phyloP scores from a whole-genome alignment of 2,329 filamentous ascomycete species.

The Tetracladium maxilliforme region DNA sequence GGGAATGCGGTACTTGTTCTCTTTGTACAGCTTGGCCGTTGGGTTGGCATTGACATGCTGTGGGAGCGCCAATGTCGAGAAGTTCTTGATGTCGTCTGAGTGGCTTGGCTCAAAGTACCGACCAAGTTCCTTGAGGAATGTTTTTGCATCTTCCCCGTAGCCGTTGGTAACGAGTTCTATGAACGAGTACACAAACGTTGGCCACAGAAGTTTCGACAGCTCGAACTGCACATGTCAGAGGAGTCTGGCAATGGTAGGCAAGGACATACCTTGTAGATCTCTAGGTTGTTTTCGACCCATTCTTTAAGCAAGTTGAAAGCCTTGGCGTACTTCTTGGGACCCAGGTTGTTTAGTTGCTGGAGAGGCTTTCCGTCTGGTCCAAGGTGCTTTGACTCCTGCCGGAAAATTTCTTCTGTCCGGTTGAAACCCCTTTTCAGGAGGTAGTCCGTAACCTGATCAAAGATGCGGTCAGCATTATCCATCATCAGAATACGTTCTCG shows the following conservation, averaged over 20 bases:
- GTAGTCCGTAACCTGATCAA: slow-evolving; percentile 70
- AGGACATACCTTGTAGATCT: slow-evolving; percentile 69
- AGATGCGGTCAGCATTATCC: slow-evolving; percentile 4
- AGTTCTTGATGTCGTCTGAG: slow-evolving; percentile 60
- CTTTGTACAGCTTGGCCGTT: slow-evolving; percentile 66
- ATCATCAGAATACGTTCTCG: too few relatives aligned
- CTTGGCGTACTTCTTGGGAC: slow-evolving; percentile 63
- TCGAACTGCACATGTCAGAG: slow-evolving; percentile 46
- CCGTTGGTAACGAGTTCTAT: slow-evolving; percentile 62
- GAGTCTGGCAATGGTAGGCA: slow-evolving; percentile 6
- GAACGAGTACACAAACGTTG: slow-evolving; percentile 86
- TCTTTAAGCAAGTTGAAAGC: slow-evolving; percentile 60
- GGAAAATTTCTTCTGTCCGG: slow-evolving; percentile 80
- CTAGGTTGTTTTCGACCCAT: slow-evolving; percentile 85
- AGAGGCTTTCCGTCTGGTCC: slow-evolving; percentile 68
- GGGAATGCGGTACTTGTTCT: slow-evolving; percentile 79
- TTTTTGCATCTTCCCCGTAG: slow-evolving; percentile 56
- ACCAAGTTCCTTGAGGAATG: slow-evolving; percentile 57
- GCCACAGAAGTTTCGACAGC: slow-evolving; percentile 78
- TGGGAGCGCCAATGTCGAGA: slow-evolving; percentile 62
- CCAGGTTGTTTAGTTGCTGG: slow-evolving; percentile 47
- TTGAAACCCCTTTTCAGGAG: slow-evolving; percentile 90
- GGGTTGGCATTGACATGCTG: slow-evolving; percentile 66
- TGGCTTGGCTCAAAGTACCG: slow-evolving; percentile 62
- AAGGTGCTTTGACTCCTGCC: slow-evolving; percentile 75